Base-by-base conservation (phyloP, 768 basidiomycete species). In the Leccinum boreale region DNA sequence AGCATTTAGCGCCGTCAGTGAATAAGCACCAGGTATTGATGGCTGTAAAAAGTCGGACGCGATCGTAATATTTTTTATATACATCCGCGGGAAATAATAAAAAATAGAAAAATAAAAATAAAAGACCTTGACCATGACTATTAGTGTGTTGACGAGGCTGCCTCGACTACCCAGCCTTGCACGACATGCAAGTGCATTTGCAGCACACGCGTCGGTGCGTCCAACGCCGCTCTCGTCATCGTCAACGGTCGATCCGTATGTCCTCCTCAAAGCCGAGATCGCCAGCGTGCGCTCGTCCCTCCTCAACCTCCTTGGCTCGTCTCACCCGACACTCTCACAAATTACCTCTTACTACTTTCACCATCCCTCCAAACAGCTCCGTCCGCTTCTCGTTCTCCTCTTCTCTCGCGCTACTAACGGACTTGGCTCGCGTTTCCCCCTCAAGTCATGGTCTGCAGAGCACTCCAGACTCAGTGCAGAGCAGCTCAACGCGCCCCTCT, bases 341-440 rank as follows among this genome's bases (percentile, higher is more conserved):
- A 86, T 97, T 54, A 94, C 96, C 3, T 84, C 91, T 62, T 94
- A 92, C 74, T 98, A 97, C 77, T 98, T 98, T 70, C 75, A 87
- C 50, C 85, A 90, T 58, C 87, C 89, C 14, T 91, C 93, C 11
- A 94, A 94, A 68, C 94, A 98, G 68, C 78, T 98, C 26, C 84
- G 97, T 6, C 94, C 97, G 3, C 76, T 94, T 53, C 77, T 98
- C 35, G 91, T 98, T 15, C 81, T 99, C 21, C 82, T 99, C 33
- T 90, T 97, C 73, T 79, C 91, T 17, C 87, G 89, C 57, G 97
- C 95, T 8, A 97, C 94, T 24, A 98, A 98, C 69, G 96, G 96
- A 1, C 77, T 96, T 31, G 90, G 91, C 4, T 68, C 75, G 3
- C 72, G 77, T 44, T 96, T 87, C 82, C 72, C 81, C 19, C 69